A percentile compares a stretch with the other conserved stretches of the same genome.
Evolutionary conservation across 225 moss, liverwort and hornwort species (phyloP).

Genomic region (Rhytidiadelphus loreus): DNA sequence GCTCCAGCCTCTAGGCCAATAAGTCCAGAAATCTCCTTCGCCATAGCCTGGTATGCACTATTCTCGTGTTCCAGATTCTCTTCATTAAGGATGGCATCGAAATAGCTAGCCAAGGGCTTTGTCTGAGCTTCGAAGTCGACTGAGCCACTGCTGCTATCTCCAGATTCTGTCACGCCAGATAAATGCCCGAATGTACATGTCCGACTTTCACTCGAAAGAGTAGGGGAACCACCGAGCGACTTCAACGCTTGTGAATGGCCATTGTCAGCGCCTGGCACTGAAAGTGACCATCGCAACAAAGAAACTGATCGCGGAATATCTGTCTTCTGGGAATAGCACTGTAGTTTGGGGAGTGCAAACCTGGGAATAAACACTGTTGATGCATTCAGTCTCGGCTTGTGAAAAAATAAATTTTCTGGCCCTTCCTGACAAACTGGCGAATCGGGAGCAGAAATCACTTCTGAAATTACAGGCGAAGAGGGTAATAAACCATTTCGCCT

Average conservation of each 20-base stretch:
- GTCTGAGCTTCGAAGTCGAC: constrained; percentile 14
- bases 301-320: constrained; percentile 17
- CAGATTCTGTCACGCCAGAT: constrained; percentile 6
- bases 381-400: constrained; percentile 15
- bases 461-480: not conserved
- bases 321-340: constrained; percentile 17
- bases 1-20: constrained; percentile 4
- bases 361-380: constrained; percentile 11
- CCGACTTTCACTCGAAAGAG: constrained; percentile 1
- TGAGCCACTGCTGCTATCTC: constrained; percentile 5
- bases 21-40: constrained; percentile 27
- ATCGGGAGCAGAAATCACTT: not conserved
- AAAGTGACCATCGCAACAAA: constrained; percentile 1
- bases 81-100: constrained; percentile 20
- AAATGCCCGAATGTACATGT: not conserved
- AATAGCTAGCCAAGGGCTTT: constrained; percentile 14
- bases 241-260: not conserved
- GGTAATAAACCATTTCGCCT: not conserved
- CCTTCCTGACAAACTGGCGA: not conserved
- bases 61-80: constrained; percentile 30
- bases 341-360: constrained; percentile 18
- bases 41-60: constrained; percentile 34
- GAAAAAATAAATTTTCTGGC: constrained; percentile 7
- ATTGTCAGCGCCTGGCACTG: not conserved
- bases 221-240: not conserved